phyloP scores from a whole-genome alignment of 768 basidiomycete genomes.

The Rhizopogon rudus region DNA sequence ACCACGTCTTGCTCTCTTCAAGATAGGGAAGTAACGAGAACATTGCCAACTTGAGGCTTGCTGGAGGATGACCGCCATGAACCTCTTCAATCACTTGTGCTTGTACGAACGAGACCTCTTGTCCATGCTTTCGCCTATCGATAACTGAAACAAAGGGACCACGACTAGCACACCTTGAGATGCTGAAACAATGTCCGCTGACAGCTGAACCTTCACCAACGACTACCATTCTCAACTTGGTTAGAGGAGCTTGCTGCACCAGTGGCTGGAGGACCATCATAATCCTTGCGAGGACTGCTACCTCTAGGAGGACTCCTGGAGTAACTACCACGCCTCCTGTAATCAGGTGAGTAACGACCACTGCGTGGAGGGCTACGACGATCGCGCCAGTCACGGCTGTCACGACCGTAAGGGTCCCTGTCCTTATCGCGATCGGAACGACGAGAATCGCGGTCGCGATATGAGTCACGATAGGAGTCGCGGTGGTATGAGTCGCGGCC shows the following conservation, averaged over 20 bases:
- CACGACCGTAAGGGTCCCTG: slow-evolving; percentile 63
- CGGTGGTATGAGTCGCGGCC: slow-evolving; percentile 42
- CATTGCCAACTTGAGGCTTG: slow-evolving; percentile 44
- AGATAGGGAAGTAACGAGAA: slow-evolving; percentile 42
- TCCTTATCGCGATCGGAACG: slow-evolving; percentile 43
- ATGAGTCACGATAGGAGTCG: slow-evolving; percentile 38
- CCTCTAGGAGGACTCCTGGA: slow-evolving; percentile 79
- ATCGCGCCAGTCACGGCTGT: slow-evolving; percentile 74
- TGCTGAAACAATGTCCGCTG: background rate
- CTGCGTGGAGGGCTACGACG: slow-evolving; percentile 68
- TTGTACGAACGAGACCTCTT: slow-evolving; percentile 40
- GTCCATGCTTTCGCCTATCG: slow-evolving; percentile 26
- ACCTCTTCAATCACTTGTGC: slow-evolving; percentile 36
- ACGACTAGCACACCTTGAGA: slow-evolving; percentile 12
- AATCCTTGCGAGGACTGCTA: slow-evolving; percentile 51
- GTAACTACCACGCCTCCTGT: slow-evolving; percentile 70
- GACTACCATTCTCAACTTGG: slow-evolving; percentile 39
- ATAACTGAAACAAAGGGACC: slow-evolving; percentile 24
- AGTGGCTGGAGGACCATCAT: slow-evolving; percentile 36
- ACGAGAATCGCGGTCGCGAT: slow-evolving; percentile 41
- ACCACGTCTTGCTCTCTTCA: slow-evolving; percentile 43
- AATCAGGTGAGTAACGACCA: slow-evolving; percentile 73
- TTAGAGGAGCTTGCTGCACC: slow-evolving; percentile 30
- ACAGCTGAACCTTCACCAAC: slow-evolving; percentile 51
- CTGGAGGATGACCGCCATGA: slow-evolving; percentile 33